phyloP scores from a whole-genome alignment of 805 yeast species.

The Starmerella riodocensis region DNA sequence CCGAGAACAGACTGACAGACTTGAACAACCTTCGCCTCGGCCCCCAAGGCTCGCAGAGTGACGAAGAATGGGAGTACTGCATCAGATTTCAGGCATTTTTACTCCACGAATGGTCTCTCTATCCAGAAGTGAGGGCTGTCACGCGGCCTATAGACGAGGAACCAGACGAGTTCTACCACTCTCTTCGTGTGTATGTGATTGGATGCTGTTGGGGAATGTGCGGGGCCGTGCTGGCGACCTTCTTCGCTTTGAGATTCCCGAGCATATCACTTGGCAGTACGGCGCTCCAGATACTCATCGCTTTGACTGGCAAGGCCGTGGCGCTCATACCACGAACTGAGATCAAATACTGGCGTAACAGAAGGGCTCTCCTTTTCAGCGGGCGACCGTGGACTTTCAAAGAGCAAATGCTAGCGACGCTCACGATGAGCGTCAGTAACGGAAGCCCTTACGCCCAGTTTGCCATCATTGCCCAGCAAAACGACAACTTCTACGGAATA shows the following conservation, averaged over 20 bases:
- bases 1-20: slow-evolving; percentile 29
- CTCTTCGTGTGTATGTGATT: slow-evolving; percentile 39
- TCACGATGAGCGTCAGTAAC: slow-evolving; percentile 21
- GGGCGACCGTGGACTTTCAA: slow-evolving; percentile 48
- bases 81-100: slow-evolving; percentile 33
- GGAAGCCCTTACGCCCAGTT: slow-evolving; percentile 20
- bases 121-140: slow-evolving; percentile 50
- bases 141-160: slow-evolving; percentile 39
- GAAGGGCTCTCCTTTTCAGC: slow-evolving; percentile 33
- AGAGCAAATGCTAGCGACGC: slow-evolving; percentile 54
- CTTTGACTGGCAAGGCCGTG: slow-evolving; percentile 41
- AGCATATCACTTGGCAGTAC: slow-evolving; percentile 36
- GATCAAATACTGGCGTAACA: slow-evolving; percentile 5
- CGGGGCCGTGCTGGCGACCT: slow-evolving; percentile 44
- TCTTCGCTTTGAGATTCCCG: slow-evolving; percentile 48
- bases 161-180: slow-evolving; percentile 34
- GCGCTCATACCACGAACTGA: slow-evolving; percentile 19
- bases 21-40: slow-evolving; percentile 24
- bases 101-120: slow-evolving; percentile 37
- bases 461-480: slow-evolving; percentile 27
- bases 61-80: slow-evolving; percentile 15
- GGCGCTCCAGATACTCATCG: slow-evolving; percentile 47
- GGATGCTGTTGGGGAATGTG: slow-evolving; percentile 39
- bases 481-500: slow-evolving; percentile 26
- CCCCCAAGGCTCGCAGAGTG: slow-evolving; percentile 4